These are phyloP conservation scores for Rubia balearica DNA, from an alignment of 305 asterid genomes.

Conservation along the genomic window DNA sequence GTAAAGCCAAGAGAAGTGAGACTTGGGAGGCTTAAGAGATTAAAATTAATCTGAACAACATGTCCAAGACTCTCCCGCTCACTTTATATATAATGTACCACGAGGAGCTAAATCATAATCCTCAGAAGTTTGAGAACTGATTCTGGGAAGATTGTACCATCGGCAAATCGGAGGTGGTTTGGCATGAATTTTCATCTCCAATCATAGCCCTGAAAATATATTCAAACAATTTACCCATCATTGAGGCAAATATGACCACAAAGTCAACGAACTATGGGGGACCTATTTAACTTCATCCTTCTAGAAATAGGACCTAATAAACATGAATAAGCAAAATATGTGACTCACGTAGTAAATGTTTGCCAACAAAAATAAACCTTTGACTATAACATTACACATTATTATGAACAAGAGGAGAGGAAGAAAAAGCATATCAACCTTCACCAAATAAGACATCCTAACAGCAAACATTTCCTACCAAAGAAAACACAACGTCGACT, in stretches of 20 bases:
- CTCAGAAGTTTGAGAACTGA: constrained; percentile 72
- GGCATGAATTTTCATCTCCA: constrained; percentile 69
- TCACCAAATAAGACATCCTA: background rate
- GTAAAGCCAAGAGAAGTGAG: background rate
- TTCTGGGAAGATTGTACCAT: constrained; percentile 64
- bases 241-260: background rate
- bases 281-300: too few species aligned
- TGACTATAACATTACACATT: too few species aligned
- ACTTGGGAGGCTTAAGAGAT: background rate
- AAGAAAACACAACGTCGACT: too few species aligned
- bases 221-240: background rate
- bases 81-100: background rate
- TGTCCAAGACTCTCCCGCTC: background rate
- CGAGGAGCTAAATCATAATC: background rate
- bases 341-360: too few species aligned
- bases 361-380: too few species aligned
- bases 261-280: background rate
- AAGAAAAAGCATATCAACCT: background rate
- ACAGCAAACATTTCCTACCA: too few species aligned
- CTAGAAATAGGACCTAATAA: too few species aligned
- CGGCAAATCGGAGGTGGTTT: constrained; percentile 69
- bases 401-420: too few species aligned
- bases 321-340: too few species aligned
- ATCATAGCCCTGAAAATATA: constrained; percentile 43
- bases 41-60: background rate